Evolutionary conservation across 306 rosid genomes (phyloP).

Genomic region (Mucuna pruriens): DNA sequence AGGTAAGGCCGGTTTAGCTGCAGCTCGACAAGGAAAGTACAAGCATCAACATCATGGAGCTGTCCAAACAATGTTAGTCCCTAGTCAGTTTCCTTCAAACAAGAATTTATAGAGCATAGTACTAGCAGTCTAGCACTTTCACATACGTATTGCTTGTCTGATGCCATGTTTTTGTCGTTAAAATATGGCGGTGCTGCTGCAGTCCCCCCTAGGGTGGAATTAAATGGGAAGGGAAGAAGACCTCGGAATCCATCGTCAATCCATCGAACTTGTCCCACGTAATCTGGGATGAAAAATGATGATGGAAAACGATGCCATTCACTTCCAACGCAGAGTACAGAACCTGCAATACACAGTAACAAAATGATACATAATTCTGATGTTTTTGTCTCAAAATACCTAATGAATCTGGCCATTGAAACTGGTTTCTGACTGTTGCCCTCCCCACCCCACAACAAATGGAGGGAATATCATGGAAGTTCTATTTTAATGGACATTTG

Average conservation of each 20-base stretch:
- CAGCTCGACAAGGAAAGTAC: constrained; percentile 93
- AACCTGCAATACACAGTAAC: constrained; percentile 52
- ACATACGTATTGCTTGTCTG: constrained; percentile 77
- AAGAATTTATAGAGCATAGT: background rate
- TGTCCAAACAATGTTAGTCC: constrained; percentile 40
- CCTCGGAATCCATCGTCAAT: constrained; percentile 94
- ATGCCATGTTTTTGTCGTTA: constrained; percentile 83
- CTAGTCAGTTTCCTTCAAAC: constrained; percentile 34
- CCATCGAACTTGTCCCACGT: constrained; percentile 84
- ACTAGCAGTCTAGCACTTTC: background rate
- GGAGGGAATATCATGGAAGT: background rate
- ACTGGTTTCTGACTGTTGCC: background rate
- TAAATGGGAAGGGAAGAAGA: constrained; percentile 90
- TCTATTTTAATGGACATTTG: background rate
- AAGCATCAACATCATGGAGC: constrained; percentile 74
- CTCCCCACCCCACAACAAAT: background rate
- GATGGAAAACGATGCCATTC: constrained; percentile 99
- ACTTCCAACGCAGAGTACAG: constrained; percentile 90
- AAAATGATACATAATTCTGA: background rate
- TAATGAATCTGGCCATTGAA: background rate
- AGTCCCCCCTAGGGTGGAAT: constrained; percentile 94
- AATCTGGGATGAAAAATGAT: constrained; percentile 84
- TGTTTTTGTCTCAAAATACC: background rate
- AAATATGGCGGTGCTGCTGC: constrained; percentile 86
- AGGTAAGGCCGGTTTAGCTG: constrained; percentile 86